Evolutionary conservation across 2,329 filamentous ascomycete genomes (phyloP).

Genomic region (Pseudogymnoascus sp.): DNA sequence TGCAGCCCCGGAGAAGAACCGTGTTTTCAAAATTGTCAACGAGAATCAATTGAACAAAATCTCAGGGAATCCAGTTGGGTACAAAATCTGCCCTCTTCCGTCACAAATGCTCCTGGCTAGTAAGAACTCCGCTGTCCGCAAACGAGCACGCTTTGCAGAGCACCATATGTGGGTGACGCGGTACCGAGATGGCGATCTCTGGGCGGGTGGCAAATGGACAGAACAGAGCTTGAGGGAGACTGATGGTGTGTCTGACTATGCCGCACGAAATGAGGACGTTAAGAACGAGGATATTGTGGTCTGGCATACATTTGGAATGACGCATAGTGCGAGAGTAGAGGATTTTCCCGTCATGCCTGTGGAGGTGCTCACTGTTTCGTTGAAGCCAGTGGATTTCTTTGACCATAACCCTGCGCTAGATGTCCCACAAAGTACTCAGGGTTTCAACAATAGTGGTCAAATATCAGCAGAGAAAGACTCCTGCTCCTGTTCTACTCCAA

Average conservation of each 20-base stretch:
- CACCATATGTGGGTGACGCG: conserved; percentile 51
- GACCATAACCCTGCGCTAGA: no score
- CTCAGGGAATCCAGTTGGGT: conserved; percentile 72
- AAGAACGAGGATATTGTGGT: conserved; percentile 81
- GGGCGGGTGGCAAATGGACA: conserved; percentile 47
- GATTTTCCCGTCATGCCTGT: conserved; percentile 85
- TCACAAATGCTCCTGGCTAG: conserved; percentile 75
- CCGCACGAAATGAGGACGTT: conserved; percentile 49
- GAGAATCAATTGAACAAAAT: conserved; percentile 52
- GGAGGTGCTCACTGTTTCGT: no score
- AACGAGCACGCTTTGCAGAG: conserved; percentile 50
- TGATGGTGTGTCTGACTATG: conserved; percentile 33
- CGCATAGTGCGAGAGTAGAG: conserved; percentile 81
- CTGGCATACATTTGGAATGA: conserved; percentile 90
- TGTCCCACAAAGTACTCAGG: no score
- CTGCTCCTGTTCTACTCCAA: no score
- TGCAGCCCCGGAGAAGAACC: conserved; percentile 24
- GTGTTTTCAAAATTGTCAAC: conserved; percentile 57
- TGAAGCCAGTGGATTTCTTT: no score
- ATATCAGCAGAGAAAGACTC: no score
- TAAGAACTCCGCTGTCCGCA: conserved; percentile 65
- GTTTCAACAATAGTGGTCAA: no score
- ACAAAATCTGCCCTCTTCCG: conserved; percentile 85
- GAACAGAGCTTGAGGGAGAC: conserved; percentile 33
- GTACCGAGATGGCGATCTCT: conserved; percentile 51